Evolutionary conservation across 2,329 filamentous ascomycete genomes (phyloP).

Genomic region (Aspergillus aculeatus): DNA sequence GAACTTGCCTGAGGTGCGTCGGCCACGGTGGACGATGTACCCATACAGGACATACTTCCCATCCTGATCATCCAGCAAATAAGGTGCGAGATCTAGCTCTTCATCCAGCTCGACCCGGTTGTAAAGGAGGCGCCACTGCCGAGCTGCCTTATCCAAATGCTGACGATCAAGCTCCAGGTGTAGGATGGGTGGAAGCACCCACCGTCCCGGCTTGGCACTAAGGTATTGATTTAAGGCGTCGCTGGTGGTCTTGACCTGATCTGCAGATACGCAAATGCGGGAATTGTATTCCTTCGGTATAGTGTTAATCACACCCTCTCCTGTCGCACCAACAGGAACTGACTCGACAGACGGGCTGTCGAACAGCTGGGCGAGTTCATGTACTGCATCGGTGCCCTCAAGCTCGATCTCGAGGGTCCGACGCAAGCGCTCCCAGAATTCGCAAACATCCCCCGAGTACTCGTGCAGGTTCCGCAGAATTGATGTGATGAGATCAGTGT

Average conservation of each 20-base stretch:
- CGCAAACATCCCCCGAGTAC: constrained; percentile 53
- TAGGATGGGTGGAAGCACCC: constrained; percentile 51
- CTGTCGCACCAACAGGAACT: constrained; percentile 8
- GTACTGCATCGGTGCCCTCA: constrained; percentile 42
- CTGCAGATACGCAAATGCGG: constrained; percentile 39
- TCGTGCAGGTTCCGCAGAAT: constrained; percentile 43
- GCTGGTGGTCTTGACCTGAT: constrained; percentile 37
- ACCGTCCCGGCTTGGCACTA: constrained; percentile 35
- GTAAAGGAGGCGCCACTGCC: constrained; percentile 58
- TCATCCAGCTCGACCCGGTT: constrained; percentile 59
- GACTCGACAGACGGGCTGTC: constrained; percentile 38
- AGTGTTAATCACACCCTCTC: constrained; percentile 34
- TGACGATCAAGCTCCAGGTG: constrained; percentile 59
- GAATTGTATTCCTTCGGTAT: constrained; percentile 40
- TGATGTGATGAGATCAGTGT: constrained; percentile 43
- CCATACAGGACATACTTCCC: constrained; percentile 58
- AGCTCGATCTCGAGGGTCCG: constrained; percentile 54
- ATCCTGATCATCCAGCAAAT: constrained; percentile 33
- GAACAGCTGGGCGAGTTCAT: constrained; percentile 48
- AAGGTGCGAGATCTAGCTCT: constrained; percentile 47
- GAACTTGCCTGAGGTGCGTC: constrained; percentile 58
- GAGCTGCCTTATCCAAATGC: constrained; percentile 52
- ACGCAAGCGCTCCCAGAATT: constrained; percentile 56
- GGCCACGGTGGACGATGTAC: constrained; percentile 60
- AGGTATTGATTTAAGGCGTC: constrained; percentile 38